Evolutionary conservation across 805 yeast genomes (phyloP).

Genomic region (Cyberlindnera mycetangii): DNA sequence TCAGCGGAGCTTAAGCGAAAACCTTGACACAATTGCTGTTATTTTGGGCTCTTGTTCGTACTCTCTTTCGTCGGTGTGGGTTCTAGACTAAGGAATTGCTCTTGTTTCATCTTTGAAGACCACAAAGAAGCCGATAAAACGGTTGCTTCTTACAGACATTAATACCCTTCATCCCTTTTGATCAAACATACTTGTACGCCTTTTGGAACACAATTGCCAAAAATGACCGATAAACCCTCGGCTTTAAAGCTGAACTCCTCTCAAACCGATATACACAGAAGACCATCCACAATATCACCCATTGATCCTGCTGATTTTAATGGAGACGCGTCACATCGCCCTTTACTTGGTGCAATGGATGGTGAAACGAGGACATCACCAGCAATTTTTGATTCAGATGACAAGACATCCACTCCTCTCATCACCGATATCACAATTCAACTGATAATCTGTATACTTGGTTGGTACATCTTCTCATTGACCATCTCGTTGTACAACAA

Average conservation of each 20-base stretch:
- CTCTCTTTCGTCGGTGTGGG: too few species aligned
- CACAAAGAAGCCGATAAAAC: neutral
- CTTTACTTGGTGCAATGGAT: neutral
- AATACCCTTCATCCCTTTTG: neutral
- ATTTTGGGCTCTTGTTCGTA: too few species aligned
- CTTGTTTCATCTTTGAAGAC: neutral
- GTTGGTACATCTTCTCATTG: slow-evolving; percentile 73
- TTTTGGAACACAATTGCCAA: neutral
- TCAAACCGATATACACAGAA: slow-evolving; percentile 18
- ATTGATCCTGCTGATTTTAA: neutral
- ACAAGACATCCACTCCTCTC: slow-evolving; percentile 4
- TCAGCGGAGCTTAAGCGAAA: too few species aligned
- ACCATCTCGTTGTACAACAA: slow-evolving; percentile 81
- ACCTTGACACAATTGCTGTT: neutral
- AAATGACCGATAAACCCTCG: slow-evolving; percentile 2
- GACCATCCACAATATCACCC: slow-evolving; percentile 13
- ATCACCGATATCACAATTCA: slow-evolving; percentile 17
- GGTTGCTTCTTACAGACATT: neutral
- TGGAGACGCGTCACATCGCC: neutral
- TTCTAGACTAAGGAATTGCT: too few species aligned
- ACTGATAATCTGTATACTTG: slow-evolving; percentile 30
- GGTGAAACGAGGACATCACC: neutral
- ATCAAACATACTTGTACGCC: neutral
- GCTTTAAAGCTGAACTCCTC: slow-evolving; percentile 22
- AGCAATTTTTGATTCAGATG: neutral